Evolutionary conservation across 1,284 basidiomycete species (phyloP).

Genomic region (Puccinia hordei): DNA sequence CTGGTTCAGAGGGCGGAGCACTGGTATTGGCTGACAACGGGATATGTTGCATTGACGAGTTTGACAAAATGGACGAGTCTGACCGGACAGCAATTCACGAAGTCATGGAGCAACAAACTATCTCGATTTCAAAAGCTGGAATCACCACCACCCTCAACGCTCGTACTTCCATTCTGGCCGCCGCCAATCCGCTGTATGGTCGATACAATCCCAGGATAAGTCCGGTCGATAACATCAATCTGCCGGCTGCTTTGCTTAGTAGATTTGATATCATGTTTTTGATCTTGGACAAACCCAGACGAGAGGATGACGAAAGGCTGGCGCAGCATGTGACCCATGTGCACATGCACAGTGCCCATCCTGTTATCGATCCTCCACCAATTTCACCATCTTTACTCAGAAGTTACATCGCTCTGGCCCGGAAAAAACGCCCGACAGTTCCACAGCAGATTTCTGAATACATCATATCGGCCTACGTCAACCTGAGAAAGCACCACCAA

Average conservation of each 20-base stretch:
- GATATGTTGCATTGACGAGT: slow-evolving; percentile 99
- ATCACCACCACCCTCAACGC: slow-evolving; percentile 98
- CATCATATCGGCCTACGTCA: slow-evolving; percentile 92
- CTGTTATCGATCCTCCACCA: slow-evolving; percentile 69
- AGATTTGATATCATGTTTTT: slow-evolving; percentile 96
- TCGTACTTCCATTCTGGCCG: slow-evolving; percentile 95
- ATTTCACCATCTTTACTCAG: slow-evolving; percentile 85
- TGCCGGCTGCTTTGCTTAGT: slow-evolving; percentile 91
- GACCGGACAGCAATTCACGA: slow-evolving; percentile 99
- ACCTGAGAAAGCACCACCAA: slow-evolving; percentile 86
- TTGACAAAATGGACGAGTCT: slow-evolving; percentile 99
- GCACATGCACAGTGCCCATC: slow-evolving; percentile 92
- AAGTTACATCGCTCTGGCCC: slow-evolving; percentile 94
- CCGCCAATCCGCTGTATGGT: slow-evolving; percentile 96
- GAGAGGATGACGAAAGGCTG: slow-evolving; percentile 92
- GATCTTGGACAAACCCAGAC: slow-evolving; percentile 89
- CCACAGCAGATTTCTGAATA: slow-evolving; percentile 84
- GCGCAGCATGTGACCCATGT: slow-evolving; percentile 98
- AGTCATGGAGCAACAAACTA: slow-evolving; percentile 99
- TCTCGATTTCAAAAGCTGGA: slow-evolving; percentile 98
- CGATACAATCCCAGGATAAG: slow-evolving; percentile 97
- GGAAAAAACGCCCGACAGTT: slow-evolving; percentile 82
- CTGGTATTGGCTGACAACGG: slow-evolving; percentile 98
- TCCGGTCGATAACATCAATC: slow-evolving; percentile 98
- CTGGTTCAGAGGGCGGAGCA: slow-evolving; percentile 83